These are phyloP conservation scores for Clausena lansium DNA, from an alignment of 345 rosid species.

Conservation along the genomic window DNA sequence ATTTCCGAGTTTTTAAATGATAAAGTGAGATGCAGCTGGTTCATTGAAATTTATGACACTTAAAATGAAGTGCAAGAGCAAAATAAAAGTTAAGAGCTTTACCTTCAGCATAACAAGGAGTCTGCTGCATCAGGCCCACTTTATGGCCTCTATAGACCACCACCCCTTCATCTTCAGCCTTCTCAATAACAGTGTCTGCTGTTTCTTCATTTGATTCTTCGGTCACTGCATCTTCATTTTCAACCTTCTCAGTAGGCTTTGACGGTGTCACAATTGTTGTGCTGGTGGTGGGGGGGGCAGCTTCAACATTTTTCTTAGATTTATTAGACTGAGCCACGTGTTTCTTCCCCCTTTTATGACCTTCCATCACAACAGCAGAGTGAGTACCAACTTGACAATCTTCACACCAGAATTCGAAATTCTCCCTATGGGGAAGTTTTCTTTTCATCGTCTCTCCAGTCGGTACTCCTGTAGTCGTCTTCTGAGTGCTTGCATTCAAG, in stretches of 20 bases:
- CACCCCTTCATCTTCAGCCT: not conserved
- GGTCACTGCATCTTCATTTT: not conserved
- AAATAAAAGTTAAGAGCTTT: too few species aligned
- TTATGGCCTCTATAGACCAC: too few species aligned
- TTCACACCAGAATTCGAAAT: constrained; percentile 49
- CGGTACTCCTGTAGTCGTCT: not conserved
- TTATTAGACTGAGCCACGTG: constrained; percentile 34
- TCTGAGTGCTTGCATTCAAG: not conserved
- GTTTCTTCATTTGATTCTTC: not conserved
- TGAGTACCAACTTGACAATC: constrained; percentile 36
- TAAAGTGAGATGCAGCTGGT: too few species aligned
- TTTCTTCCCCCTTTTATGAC: constrained; percentile 51
- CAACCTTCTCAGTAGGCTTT: not conserved
- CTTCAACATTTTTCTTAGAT: constrained; percentile 10
- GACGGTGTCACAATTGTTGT: not conserved
- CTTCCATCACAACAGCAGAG: constrained; percentile 35
- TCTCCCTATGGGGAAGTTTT: constrained; percentile 12
- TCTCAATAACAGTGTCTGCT: not conserved
- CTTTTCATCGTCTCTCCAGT: constrained; percentile 2
- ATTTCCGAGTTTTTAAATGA: too few species aligned
- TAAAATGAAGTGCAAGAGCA: not conserved
- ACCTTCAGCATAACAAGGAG: too few species aligned
- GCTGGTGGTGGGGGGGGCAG: not conserved
- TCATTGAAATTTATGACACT: too few species aligned
- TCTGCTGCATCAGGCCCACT: too few species aligned